Percentiles rank a stretch among this genome's conserved stretches.
Conservation (phyloP, 2,329 filamentous ascomycete genomes). For the Ophiostoma sp. region DNA sequence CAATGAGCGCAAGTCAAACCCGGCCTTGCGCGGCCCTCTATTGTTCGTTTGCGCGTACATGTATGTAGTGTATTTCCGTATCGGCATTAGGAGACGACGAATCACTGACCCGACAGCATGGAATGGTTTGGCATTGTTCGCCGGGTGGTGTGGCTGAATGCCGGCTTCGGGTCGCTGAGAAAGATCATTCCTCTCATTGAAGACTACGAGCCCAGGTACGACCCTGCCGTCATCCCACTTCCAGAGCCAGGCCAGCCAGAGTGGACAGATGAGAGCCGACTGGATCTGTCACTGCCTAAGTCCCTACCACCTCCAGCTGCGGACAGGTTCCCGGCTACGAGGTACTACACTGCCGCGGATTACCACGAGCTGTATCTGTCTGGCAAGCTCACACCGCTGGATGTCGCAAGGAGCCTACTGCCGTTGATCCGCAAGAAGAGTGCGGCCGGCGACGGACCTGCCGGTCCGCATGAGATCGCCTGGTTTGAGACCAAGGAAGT, state of each 20-base stretch:
- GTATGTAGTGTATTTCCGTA: constrained; percentile 41
- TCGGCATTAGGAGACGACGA: background rate
- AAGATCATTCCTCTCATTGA: constrained; percentile 48
- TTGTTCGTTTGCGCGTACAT: constrained; percentile 50
- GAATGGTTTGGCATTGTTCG: constrained; percentile 51
- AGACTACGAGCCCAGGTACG: constrained; percentile 44
- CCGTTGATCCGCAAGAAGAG: constrained; percentile 38
- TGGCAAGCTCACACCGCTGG: constrained; percentile 42
- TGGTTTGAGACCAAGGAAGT: constrained; percentile 43
- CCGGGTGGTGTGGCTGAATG: constrained; percentile 55
- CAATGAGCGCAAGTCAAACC: constrained; percentile 47
- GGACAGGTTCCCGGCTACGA: constrained; percentile 33
- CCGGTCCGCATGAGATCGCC: constrained; percentile 39
- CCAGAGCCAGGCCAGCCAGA: constrained; percentile 40
- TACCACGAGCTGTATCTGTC: constrained; percentile 43
- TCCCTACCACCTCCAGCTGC: constrained; percentile 18
- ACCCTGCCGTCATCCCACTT: constrained; percentile 42
- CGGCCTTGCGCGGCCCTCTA: constrained; percentile 50
- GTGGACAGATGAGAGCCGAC: constrained; percentile 26
- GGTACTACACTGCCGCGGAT: constrained; percentile 44
- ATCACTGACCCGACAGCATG: constrained; percentile 37
- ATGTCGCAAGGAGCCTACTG: constrained; percentile 42
- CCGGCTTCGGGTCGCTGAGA: constrained; percentile 56
- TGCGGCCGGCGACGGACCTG: constrained; percentile 32
- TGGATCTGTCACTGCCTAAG: constrained; percentile 22